A percentile compares a stretch with the other conserved stretches of the same genome.
phyloP scores from a whole-genome alignment of 2,329 filamentous ascomycete genomes.

The Graphilbum ipis-grandicollis region DNA sequence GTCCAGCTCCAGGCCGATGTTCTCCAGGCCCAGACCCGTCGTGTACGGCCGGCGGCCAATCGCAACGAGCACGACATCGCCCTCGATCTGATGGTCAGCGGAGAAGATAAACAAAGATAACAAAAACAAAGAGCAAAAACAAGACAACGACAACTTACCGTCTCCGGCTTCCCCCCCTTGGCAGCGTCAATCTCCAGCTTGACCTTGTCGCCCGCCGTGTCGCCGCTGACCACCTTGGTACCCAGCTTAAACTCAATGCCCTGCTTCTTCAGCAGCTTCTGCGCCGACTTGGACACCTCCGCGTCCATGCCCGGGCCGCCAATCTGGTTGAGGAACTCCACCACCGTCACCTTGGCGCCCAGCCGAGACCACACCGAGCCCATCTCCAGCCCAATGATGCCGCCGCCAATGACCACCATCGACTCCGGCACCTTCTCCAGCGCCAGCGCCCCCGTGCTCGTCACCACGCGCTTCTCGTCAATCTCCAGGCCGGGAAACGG shows the following conservation, averaged over 20 bases:
- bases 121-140: neutral
- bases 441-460: constrained; percentile 85
- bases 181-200: constrained; percentile 77
- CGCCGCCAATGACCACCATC: constrained; percentile 93
- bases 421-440: constrained; percentile 85
- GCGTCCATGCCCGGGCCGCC: constrained; percentile 94
- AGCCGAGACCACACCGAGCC: constrained; percentile 92
- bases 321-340: constrained; percentile 92
- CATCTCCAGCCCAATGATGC: constrained; percentile 99
- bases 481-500: constrained; percentile 92
- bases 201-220: constrained; percentile 59
- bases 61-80: constrained; percentile 88
- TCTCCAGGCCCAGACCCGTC: constrained; percentile 77
- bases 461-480: constrained; percentile 94
- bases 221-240: constrained; percentile 84
- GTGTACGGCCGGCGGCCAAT: constrained; percentile 96
- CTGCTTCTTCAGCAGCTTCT: constrained; percentile 92
- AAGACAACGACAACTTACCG: constrained; percentile 33
- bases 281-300: constrained; percentile 77
- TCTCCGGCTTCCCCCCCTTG: constrained; percentile 92
- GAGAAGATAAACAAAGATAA: neutral
- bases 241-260: constrained; percentile 96
- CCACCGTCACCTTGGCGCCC: constrained; percentile 86
- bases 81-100: constrained; percentile 47
- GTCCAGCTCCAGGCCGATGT: constrained; percentile 79